A percentile compares a stretch with the other conserved stretches of the same genome.
phyloP scores from a whole-genome alignment of 2,329 filamentous ascomycete species.

The Fusarium beomiforme region DNA sequence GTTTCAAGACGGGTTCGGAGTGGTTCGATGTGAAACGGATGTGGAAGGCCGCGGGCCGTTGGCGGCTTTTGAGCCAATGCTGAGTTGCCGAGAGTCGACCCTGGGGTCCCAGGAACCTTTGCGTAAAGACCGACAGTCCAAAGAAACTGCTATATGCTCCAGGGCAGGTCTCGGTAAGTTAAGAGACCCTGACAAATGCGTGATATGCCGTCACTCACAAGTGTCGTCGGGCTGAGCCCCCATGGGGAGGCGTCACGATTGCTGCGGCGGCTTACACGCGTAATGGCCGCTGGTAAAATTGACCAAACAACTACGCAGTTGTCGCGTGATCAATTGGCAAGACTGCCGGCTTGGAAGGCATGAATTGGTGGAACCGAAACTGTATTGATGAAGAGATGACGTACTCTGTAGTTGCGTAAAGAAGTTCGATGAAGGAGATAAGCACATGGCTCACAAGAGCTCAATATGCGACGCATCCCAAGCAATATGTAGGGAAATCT shows the following conservation, averaged over 20 bases:
- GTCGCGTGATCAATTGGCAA: too few relatives aligned
- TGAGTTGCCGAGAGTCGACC: neutral
- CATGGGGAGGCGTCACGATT: rapidly evolving
- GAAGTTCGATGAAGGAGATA: too few relatives aligned
- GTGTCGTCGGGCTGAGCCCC: too few relatives aligned
- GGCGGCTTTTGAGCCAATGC: neutral
- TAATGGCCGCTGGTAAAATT: neutral
- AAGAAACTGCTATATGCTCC: neutral
- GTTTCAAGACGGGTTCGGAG: neutral
- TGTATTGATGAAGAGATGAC: too few relatives aligned
- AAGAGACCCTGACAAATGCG: neutral
- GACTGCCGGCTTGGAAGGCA: too few relatives aligned
- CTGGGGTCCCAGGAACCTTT: neutral
- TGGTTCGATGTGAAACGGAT: neutral
- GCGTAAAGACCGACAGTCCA: too few relatives aligned
- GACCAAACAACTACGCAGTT: neutral
- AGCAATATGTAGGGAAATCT: too few relatives aligned
- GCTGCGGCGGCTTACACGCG: too few relatives aligned
- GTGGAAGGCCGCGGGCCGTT: neutral
- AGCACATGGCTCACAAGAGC: neutral
- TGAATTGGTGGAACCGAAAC: too few relatives aligned
- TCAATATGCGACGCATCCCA: neutral
- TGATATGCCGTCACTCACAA: neutral
- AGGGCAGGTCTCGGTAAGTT: neutral
- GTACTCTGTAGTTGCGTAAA: too few relatives aligned